phyloP scores from a whole-genome alignment of 176 grass and related monocot genomes.

The Carex littledalei region DNA sequence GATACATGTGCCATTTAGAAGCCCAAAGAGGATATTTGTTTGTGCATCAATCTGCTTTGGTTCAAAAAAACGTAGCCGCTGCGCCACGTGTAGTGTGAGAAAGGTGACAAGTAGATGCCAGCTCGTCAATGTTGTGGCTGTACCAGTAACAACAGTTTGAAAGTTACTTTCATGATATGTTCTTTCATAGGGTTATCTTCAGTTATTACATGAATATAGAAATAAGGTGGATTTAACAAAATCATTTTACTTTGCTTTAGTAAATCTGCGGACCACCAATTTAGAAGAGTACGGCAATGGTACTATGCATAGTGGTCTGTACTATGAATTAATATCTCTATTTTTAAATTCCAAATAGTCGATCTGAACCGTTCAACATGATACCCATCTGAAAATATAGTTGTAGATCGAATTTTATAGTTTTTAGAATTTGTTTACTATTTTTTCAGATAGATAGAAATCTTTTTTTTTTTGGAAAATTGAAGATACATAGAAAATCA shows the following conservation, averaged over 20 bases:
- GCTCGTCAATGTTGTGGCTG: constrained; percentile 91
- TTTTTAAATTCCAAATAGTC: too few relatives aligned
- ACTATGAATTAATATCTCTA: too few relatives aligned
- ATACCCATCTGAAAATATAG: too few relatives aligned
- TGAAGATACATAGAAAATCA: too few relatives aligned
- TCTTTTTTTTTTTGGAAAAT: too few relatives aligned
- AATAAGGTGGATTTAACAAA: neutral
- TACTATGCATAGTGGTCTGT: too few relatives aligned
- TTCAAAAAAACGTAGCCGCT: constrained; percentile 79
- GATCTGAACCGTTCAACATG: too few relatives aligned
- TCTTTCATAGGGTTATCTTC: neutral
- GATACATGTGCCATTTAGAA: constrained; percentile 87
- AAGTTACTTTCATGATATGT: neutral
- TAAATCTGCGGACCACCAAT: too few relatives aligned
- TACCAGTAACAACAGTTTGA: neutral
- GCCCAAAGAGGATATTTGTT: constrained; percentile 71
- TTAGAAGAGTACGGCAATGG: too few relatives aligned
- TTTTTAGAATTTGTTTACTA: neutral
- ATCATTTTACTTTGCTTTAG: neutral
- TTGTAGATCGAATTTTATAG: too few relatives aligned
- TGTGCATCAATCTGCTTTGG: constrained; percentile 56
- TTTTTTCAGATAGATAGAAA: too few relatives aligned
- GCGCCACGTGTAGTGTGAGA: constrained; percentile 75
- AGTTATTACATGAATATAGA: neutral
- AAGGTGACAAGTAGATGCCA: constrained; percentile 95